Percentiles rank a stretch among this genome's conserved stretches.
Conservation (phyloP, 148 eudicot species). For the Fallopia convolvulus region DNA sequence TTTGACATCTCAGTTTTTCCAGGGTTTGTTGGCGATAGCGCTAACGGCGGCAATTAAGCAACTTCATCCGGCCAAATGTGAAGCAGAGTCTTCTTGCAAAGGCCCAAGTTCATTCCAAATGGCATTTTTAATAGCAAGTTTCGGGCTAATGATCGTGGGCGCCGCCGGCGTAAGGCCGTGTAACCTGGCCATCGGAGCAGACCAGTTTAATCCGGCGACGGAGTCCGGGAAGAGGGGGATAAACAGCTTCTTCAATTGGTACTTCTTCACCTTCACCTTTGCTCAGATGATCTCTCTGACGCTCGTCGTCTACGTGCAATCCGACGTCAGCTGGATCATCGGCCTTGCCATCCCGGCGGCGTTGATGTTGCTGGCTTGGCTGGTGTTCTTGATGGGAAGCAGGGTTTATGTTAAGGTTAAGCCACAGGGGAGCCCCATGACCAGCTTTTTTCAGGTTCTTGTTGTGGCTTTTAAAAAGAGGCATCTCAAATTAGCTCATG, state of each 20-base stretch:
- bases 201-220: slow-evolving; percentile 49
- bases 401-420: slow-evolving; percentile 33
- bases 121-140: slow-evolving; percentile 26
- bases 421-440: slow-evolving; percentile 51
- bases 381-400: slow-evolving; percentile 37
- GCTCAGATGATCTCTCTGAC: slow-evolving; percentile 47
- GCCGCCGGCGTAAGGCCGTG: slow-evolving; percentile 57
- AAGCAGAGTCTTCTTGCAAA: slow-evolving; percentile 19
- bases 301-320: slow-evolving; percentile 45
- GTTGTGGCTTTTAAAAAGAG: slow-evolving; percentile 44
- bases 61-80: slow-evolving; percentile 36
- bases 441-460: slow-evolving; percentile 29
- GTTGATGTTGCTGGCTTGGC: slow-evolving; percentile 42
- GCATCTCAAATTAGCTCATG: slow-evolving; percentile 18
- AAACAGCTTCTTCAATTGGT: slow-evolving; percentile 60
- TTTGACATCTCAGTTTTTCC: not conserved
- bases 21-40: slow-evolving; percentile 40
- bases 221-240: slow-evolving; percentile 50
- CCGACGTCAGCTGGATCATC: slow-evolving; percentile 36
- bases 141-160: slow-evolving; percentile 32
- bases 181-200: slow-evolving; percentile 54
- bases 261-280: slow-evolving; percentile 48
- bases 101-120: slow-evolving; percentile 40
- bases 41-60: slow-evolving; percentile 34
- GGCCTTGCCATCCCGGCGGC: slow-evolving; percentile 47